Base-by-base conservation (phyloP, 257 asterid species). In the Jasminum sambac region DNA sequence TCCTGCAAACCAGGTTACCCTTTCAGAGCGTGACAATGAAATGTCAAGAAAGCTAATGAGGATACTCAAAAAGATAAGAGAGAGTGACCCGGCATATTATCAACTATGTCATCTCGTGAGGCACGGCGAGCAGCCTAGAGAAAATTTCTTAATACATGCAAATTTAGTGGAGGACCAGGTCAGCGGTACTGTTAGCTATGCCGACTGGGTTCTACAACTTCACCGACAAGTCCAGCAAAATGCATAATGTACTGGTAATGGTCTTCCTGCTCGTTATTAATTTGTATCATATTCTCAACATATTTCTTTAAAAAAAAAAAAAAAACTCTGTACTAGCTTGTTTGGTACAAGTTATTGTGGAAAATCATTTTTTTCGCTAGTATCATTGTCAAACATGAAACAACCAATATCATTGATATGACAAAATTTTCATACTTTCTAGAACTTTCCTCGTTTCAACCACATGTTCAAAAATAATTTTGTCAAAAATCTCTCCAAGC, bases 61-160 rank as follows among this genome's bases (percentile, higher is more conserved):
- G 71, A 78, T 83, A 68, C 88, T 90, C 19, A 74, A 79, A 66
- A 87, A 69, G 77, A 77, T 48, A 64, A 79, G 91, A 77, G 88
- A 80, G 78, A 82, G 85, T 8, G 90, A 84, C 66, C 86, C 74
- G 3, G 84, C 96, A 12, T 87, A 89, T 79, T 85, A 64, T 79
- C 93, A 87, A 83, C 76, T 83, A 40, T 81, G 84, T 76, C 87
- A 85, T 79, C 81, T 87, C 40, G 91, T 90, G 84, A 88, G 92
- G 85, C 96, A 92, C 87, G 96, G 90, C 23, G 96, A 92, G 75
- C 92, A 85, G 70, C 95, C 95, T 1, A 84, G 90, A 76, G 96
- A 87, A 84, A 87, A 86, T 34, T 84, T 79, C 75, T 75, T 86
- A 73, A 74, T 86, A 40, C 89, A 82, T 60, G 64, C 85, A 17